These are phyloP conservation scores for Hymenoscyphus scutula DNA, from an alignment of 2,329 filamentous ascomycete species.

Conservation along the genomic window DNA sequence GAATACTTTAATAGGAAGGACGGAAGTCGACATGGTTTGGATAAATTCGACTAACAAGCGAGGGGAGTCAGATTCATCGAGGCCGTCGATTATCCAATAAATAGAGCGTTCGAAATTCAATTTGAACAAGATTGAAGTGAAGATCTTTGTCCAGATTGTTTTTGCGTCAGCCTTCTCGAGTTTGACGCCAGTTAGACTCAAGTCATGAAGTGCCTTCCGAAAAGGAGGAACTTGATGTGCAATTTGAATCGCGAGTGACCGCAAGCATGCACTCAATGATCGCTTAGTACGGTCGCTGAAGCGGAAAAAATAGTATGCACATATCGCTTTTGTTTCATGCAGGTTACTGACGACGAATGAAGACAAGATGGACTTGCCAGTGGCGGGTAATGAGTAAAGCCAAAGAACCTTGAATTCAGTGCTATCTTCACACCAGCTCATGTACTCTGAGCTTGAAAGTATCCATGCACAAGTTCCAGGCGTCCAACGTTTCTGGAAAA, in stretches of 20 bases:
- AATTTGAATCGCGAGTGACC: conserved; percentile 35
- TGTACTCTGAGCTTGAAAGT: conserved; percentile 12
- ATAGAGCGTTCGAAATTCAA: conserved; percentile 12
- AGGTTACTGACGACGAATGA: conserved; percentile 32
- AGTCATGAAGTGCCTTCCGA: not conserved
- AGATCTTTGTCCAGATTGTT: conserved; percentile 22
- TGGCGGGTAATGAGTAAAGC: conserved; percentile 32
- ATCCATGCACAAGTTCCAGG: conserved; percentile 29
- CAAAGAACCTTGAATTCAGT: conserved; percentile 29
- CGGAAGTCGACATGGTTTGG: not conserved
- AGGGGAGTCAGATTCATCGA: conserved; percentile 22
- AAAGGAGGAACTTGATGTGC: conserved; percentile 15
- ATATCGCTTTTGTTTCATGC: conserved; percentile 14
- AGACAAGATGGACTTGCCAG: conserved; percentile 38
- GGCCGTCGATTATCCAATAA: conserved; percentile 24
- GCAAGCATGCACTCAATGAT: conserved; percentile 24
- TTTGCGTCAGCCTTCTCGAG: conserved; percentile 18
- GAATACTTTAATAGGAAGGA: not conserved
- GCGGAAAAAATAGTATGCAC: conserved; percentile 36
- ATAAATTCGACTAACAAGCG: conserved; percentile 10
- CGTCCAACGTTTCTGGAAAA: conserved; percentile 22
- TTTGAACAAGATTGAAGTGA: conserved; percentile 19
- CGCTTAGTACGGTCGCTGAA: conserved; percentile 32
- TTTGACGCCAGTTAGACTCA: conserved; percentile 15
- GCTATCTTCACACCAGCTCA: not conserved